Evolutionary conservation across 2,329 filamentous ascomycete species (phyloP), one percentile per base, ranked within the genome.

Genomic region (Colletotrichum tropicale): DNA sequence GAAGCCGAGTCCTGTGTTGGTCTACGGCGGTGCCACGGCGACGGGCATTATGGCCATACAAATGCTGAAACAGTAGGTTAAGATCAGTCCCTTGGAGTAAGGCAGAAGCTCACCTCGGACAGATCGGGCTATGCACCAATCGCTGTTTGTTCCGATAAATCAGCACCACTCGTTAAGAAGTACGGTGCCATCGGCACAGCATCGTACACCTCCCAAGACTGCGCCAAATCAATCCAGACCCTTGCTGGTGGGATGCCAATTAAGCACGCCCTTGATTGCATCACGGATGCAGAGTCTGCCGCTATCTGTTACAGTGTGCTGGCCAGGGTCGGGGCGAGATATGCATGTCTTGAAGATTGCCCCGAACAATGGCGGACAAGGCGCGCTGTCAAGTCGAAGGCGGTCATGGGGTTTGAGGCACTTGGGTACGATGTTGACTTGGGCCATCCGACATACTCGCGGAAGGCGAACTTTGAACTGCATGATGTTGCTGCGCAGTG

Each of bases 331-430:
- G 83, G 83, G 1, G 82, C 80, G 4, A 78, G 79, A 2, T 84
- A 84, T 66, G 83, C 81, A 9, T 84, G 81, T 26, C 78, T 85
- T 1, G 83, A 85, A 65, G 52, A 38, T 4, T 69, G 77, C 10
- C 73, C 67, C 0, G 74, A 80, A 0, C 68, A 58, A 2, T 81
- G 79, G 80, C 70, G 75, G 3, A 81, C 80, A 2, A 78, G 83
- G 1, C 76, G 69, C 3, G 78, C 79, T 5, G 77, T 82, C 6
- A 60, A 67, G 18, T 71, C 78, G n/a, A 78, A 80, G 18, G 74
- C 71, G 43, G 76, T 79, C 8, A 80, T 80, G 79, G 77, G 62
- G 4, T 81, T 69, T 55, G 77, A 79, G 58, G 65, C 55, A 2
- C n/a, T 77, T 21, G 77, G 77, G 12, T 21, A 18, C 3, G 69